These are phyloP conservation scores for Solanum etuberosum DNA, from an alignment of 257 asterid species.

Conservation along the genomic window DNA sequence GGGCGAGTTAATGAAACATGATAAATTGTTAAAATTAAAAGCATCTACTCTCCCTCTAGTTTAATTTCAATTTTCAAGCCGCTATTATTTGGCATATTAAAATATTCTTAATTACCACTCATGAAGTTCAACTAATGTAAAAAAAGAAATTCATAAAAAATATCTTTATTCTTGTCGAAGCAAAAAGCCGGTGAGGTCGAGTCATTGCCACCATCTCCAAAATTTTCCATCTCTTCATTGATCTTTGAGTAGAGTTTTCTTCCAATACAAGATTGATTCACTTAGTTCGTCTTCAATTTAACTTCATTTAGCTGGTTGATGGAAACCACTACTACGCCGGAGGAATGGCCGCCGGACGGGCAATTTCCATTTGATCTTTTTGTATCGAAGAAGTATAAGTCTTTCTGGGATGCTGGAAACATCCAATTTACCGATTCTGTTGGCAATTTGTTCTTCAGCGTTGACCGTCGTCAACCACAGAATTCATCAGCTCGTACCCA, in stretches of 20 bases:
- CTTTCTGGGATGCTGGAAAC: constrained; percentile 23
- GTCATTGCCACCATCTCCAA: background rate
- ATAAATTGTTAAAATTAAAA: too few relatives aligned
- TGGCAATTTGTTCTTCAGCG: constrained; percentile 48
- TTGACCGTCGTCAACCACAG: constrained; percentile 21
- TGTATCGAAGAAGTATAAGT: constrained; percentile 44
- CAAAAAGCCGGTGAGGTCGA: background rate
- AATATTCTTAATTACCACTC: too few relatives aligned
- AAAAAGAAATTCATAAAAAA: too few relatives aligned
- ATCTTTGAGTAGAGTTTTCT: background rate
- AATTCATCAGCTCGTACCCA: constrained; percentile 6
- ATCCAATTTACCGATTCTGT: constrained; percentile 49
- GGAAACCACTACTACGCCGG: constrained; percentile 17
- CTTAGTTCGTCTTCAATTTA: background rate
- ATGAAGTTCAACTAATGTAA: too few relatives aligned
- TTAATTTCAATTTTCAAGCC: too few relatives aligned
- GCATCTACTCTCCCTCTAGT: too few relatives aligned
- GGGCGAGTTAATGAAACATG: too few relatives aligned
- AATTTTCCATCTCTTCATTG: background rate
- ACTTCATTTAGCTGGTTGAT: background rate
- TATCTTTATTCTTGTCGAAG: background rate
- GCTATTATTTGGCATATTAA: too few relatives aligned
- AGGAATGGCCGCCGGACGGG: constrained; percentile 5
- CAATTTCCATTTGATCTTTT: constrained; percentile 69
- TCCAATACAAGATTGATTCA: background rate